Base-by-base conservation (phyloP, 1,139 yeast species). In the Saccharomyces hybrid region DNA sequence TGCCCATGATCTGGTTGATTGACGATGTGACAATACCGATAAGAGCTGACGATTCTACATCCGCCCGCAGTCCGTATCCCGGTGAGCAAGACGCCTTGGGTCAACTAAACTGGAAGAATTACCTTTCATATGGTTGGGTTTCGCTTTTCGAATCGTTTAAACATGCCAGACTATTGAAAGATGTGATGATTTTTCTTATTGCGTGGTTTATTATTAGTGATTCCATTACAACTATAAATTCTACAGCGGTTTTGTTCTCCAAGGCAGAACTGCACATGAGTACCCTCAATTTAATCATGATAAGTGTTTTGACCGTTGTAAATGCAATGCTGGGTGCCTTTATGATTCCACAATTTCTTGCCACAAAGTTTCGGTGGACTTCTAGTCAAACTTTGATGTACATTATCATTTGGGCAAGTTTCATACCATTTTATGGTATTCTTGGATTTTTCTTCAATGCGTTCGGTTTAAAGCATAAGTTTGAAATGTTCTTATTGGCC, bases 171-270 rank as follows among this genome's bases (percentile, higher is more conserved):
- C 70, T 78, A 50, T 70, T 85, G 64, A 76, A 74, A 58, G 89
- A 85, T 61, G 86, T 85, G 27, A 74, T 79, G 14, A 75, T 78
- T 9, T 85, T 82, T 60, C 68, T 85, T 8, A 54, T 79, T 0
- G 88, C 86, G 0, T 85, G 90, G 90, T 84, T 85, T 61, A 76
- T 85, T 51, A 73, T 85, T 4, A 79, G 86, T 14, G 91, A 85
- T 62, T 83, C 88, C 1, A 72, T 84, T 16, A 83, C 88, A 1
- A 85, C 91, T 0, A 84, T 85, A 56, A 84, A 84, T 65, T 82
- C 88, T 1, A 83, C 90, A 0, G 90, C 91, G 0, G 79, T 85
- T 27, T 66, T 85, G 49, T 85, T 85, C 70, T 86, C 89, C 0
- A 80, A 82, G 51, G 79, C 86, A 0, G 84, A 84, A 57, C 69